Evolutionary conservation across 768 basidiomycete genomes (phyloP).

Genomic region (Boletus patriciae): DNA sequence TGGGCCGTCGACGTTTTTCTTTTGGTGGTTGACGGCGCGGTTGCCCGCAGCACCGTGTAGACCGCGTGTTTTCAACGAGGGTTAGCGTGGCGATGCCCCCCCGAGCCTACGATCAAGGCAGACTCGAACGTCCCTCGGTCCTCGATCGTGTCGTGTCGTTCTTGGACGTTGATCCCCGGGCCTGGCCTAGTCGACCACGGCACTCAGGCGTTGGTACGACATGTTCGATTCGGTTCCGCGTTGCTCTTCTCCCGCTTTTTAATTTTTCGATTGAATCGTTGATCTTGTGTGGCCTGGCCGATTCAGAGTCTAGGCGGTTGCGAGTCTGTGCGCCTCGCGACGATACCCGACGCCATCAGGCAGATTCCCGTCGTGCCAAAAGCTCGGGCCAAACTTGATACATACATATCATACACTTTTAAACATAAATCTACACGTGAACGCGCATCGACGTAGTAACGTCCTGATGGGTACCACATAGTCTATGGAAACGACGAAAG

Average conservation of each 20-base stretch:
- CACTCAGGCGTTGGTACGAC: not conserved
- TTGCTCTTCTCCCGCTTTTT: not conserved
- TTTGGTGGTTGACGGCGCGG: not conserved
- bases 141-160: constrained; percentile 7
- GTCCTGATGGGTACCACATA: not conserved
- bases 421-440: not conserved
- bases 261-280: not conserved
- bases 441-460: not conserved
- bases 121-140: not conserved
- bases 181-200: not conserved
- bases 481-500: not conserved
- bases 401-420: not conserved
- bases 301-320: not conserved
- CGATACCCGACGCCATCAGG: not conserved
- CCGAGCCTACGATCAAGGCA: constrained; percentile 4
- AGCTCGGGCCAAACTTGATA: not conserved
- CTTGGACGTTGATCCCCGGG: not conserved
- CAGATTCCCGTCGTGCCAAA: not conserved
- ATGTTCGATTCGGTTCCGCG: constrained; percentile 11
- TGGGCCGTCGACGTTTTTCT: not conserved
- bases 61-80: constrained; percentile 32
- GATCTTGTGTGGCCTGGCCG: not conserved
- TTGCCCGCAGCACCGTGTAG: constrained; percentile 8
- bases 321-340: not conserved
- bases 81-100: not conserved